A percentile compares a stretch with the other conserved stretches of the same genome.
These are phyloP conservation scores for Stephanodiscus minutulus DNA, from an alignment of 108 stramenopile genomes.

Conservation along the genomic window DNA sequence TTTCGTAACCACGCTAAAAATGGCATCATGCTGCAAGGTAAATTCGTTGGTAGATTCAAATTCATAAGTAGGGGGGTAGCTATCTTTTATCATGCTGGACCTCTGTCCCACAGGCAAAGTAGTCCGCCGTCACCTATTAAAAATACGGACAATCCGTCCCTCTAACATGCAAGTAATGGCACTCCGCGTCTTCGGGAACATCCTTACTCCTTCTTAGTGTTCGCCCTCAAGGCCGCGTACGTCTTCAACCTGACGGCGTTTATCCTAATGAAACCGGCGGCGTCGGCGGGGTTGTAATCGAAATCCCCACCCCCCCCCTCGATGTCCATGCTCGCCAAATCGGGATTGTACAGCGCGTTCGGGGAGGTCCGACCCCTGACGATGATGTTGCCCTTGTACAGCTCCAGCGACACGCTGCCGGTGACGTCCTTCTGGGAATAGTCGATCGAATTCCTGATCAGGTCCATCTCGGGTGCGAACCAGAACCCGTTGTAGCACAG, in stretches of 20 bases:
- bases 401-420: slow-evolving; percentile 87
- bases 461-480: slow-evolving; percentile 99
- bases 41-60: too few relatives aligned
- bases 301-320: slow-evolving; percentile 95
- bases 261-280: slow-evolving; percentile 98
- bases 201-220: slow-evolving; percentile 12
- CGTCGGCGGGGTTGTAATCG: slow-evolving; percentile 98
- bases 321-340: slow-evolving; percentile 98
- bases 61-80: too few relatives aligned
- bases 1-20: too few relatives aligned
- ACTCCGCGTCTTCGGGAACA: too few relatives aligned
- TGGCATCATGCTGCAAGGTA: too few relatives aligned
- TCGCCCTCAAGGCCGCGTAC: slow-evolving; percentile 91
- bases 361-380: slow-evolving; percentile 83
- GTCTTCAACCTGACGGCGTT: slow-evolving; percentile 97
- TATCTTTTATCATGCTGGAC: too few relatives aligned
- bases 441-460: slow-evolving; percentile 88
- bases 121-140: too few relatives aligned
- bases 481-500: slow-evolving; percentile 99
- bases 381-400: slow-evolving; percentile 97
- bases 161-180: too few relatives aligned
- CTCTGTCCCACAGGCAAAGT: too few relatives aligned
- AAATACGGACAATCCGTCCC: too few relatives aligned
- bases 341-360: slow-evolving; percentile 94
- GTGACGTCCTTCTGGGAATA: slow-evolving; percentile 91